Percentiles rank a stretch among this genome's conserved stretches.
phyloP scores from a whole-genome alignment of 352 stramenopile species.

The Phytopythium boreale region DNA sequence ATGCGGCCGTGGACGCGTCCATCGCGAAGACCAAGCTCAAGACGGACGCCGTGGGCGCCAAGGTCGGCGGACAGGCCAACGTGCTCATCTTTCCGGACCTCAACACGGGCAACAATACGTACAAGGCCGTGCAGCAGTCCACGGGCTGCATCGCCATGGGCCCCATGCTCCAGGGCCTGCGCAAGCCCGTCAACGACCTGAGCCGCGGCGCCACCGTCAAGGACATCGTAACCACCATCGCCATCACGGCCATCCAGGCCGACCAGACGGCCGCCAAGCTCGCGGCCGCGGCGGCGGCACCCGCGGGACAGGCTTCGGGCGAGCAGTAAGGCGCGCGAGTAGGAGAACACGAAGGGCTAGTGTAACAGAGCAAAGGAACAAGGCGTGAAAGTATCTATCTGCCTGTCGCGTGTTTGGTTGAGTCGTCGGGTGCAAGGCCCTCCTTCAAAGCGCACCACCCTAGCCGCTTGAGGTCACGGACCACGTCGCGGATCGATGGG shows the following conservation, averaged over 20 bases:
- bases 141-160: conserved; percentile 79
- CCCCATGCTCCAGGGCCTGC: conserved; percentile 86
- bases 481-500: background rate
- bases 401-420: background rate
- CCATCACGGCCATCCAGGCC: conserved; percentile 85
- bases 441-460: background rate
- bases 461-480: background rate
- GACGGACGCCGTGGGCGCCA: conserved; percentile 45
- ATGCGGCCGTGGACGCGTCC: conserved; percentile 69
- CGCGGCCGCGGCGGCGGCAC: background rate
- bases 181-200: conserved; percentile 88
- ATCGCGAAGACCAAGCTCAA: conserved; percentile 85
- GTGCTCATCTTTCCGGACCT: conserved; percentile 87
- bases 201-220: conserved; percentile 86
- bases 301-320: background rate
- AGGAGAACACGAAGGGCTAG: background rate
- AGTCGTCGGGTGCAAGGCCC: background rate
- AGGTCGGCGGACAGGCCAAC: conserved; percentile 78
- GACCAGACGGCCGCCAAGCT: conserved; percentile 29
- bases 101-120: conserved; percentile 89
- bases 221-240: conserved; percentile 89
- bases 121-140: conserved; percentile 87
- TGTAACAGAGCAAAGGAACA: background rate
- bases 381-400: background rate
- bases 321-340: conserved; percentile 1